These are phyloP conservation scores for Talaromyces albobiverticillius DNA, from an alignment of 2,329 filamentous ascomycete species.

Conservation along the genomic window DNA sequence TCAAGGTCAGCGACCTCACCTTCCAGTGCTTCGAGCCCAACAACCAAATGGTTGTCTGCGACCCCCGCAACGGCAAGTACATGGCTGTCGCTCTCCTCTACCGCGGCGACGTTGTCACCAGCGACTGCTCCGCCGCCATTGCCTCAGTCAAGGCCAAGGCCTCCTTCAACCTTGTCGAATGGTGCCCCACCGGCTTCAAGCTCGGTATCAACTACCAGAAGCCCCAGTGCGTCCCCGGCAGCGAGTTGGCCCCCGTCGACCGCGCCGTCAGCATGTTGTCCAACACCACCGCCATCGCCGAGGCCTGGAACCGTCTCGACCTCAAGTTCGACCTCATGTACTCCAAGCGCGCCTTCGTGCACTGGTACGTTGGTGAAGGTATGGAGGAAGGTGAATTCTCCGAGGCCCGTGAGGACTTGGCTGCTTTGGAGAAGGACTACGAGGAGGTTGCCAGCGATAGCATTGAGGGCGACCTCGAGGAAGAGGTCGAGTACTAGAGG, in stretches of 20 bases:
- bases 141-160: constrained; percentile 62
- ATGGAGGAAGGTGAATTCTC: constrained; percentile 93
- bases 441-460: constrained; percentile 76
- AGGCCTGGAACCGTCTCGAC: constrained; percentile 63
- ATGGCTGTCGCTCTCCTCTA: constrained; percentile 67
- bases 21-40: constrained; percentile 66
- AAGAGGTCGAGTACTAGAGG: constrained; percentile 34
- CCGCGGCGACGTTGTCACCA: constrained; percentile 63
- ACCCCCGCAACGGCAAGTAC: constrained; percentile 65
- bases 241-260: constrained; percentile 54
- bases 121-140: constrained; percentile 59
- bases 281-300: constrained; percentile 65
- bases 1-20: constrained; percentile 75
- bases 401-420: constrained; percentile 81
- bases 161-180: constrained; percentile 65
- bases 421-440: constrained; percentile 82
- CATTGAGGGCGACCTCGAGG: constrained; percentile 62
- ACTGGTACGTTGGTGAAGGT: constrained; percentile 79
- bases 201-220: constrained; percentile 66
- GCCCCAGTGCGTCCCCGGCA: constrained; percentile 51
- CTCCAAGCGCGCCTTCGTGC: constrained; percentile 67
- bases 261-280: constrained; percentile 61
- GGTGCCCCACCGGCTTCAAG: constrained; percentile 69
- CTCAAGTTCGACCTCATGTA: constrained; percentile 71
- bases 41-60: constrained; percentile 69